Evolutionary conservation across 2,329 filamentous ascomycete genomes (phyloP), one percentile per base, ranked within the genome.

Genomic region (Fusarium heterosporum): DNA sequence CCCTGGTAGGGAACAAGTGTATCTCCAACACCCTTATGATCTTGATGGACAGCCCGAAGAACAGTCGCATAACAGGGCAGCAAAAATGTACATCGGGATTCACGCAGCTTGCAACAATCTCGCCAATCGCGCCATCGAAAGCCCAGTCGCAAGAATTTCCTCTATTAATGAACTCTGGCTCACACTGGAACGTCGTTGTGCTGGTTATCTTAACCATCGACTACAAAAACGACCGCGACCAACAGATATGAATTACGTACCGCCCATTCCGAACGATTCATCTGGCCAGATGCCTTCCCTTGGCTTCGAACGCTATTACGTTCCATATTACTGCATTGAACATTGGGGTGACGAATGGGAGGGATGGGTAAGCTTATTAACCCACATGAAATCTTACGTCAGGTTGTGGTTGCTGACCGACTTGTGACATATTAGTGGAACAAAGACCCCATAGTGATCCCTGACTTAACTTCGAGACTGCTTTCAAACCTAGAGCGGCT

Each of bases 41-140:
- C 3, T 28, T 11, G 13, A 51, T 1, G 1, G 13, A 2, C 4
- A 26, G 10, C n/a, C 42, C 9, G 7, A 28, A 1, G 4, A 46
- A 2, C 16, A 17, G 3, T 36, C 14, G 32, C 12, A 36, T 7
- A 8, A n/a, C 9, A 16, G 17, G 8, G n/a, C 17, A 26, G 41
- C 6, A 12, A 32, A 8, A 2, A 46, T 59, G 54, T 53, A 28
- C 16, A 8, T 58, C 2, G 40, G 49, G 1, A 29, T 62, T 4
- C 57, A 64, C 13, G 11, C 19, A 29, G 22, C 51, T 9, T 62
- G 61, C 25, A 30, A 57, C 16, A 16, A 43, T 2, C 16, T 64
- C 0, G 39, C 46, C 2, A 26, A 51, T 16, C 61, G 57, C n/a
- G 46, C 39, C 1, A 43, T 62, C 12, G n/a, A 9, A 5, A 19